Conservation (phyloP, 352 stramenopile genomes). For the Thraustochytrium striatum region DNA sequence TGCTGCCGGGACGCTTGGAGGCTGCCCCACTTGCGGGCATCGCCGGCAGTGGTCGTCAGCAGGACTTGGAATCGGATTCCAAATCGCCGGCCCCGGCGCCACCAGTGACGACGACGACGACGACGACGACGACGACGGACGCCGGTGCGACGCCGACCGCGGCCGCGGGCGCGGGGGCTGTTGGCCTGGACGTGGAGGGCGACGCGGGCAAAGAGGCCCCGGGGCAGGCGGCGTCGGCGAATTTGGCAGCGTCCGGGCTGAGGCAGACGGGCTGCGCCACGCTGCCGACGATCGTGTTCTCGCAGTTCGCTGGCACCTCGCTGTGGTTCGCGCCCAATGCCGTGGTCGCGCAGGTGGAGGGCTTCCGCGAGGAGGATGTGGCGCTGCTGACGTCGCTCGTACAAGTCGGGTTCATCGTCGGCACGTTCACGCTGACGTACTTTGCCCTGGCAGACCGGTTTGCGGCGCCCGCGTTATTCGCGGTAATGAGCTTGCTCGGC, state of each 20-base stretch:
- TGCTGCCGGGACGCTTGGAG: no score
- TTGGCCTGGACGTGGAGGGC: no score
- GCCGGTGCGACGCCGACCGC: no score
- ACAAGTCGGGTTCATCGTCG: slow-evolving; percentile 54
- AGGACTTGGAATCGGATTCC: no score
- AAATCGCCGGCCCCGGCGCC: no score
- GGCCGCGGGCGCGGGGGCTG: no score
- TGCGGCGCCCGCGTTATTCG: slow-evolving; percentile 48
- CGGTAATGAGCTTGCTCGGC: slow-evolving; percentile 12
- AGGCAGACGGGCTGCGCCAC: no score
- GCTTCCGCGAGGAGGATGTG: slow-evolving; percentile 14
- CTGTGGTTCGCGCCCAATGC: slow-evolving; percentile 57
- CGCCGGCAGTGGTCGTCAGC: no score
- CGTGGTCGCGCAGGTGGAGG: slow-evolving; percentile 47
- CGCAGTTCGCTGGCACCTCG: slow-evolving; percentile 56
- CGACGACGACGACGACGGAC: not conserved
- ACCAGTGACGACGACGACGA: not conserved
- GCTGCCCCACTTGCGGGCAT: no score
- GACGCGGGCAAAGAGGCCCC: no score
- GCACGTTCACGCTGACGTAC: slow-evolving; percentile 50
- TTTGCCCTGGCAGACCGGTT: slow-evolving; percentile 53
- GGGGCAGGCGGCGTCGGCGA: not conserved
- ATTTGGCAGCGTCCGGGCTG: no score
- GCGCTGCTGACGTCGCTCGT: slow-evolving; percentile 51
- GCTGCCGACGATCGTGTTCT: slow-evolving; percentile 52